Conservation (phyloP, 140 eudicot species). For the Erigeron philadelphicus region DNA sequence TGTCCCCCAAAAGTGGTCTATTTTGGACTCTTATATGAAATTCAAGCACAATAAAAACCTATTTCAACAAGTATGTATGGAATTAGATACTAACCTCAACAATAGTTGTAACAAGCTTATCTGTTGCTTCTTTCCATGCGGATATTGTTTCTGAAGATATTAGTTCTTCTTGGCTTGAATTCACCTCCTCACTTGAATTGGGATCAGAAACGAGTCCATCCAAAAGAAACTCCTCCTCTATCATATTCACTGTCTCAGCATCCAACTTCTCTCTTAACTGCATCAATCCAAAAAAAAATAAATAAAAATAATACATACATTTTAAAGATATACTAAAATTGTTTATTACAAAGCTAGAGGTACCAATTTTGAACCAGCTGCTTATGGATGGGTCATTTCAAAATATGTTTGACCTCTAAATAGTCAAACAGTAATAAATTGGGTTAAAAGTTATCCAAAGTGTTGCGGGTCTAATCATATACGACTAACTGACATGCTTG, state of each 20-base stretch:
- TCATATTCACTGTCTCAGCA: constrained; percentile 51
- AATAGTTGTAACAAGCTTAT: constrained; percentile 43
- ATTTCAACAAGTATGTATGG: background rate
- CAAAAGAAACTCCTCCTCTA: constrained; percentile 49
- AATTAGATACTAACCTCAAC: constrained; percentile 43
- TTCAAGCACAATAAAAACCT: background rate
- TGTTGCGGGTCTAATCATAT: background rate
- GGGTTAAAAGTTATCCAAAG: background rate
- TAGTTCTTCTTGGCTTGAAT: constrained; percentile 42
- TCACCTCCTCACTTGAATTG: constrained; percentile 44
- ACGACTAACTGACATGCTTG: background rate
- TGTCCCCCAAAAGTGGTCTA: background rate
- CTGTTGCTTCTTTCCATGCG: constrained; percentile 45
- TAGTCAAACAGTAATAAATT: background rate
- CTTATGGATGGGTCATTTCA: background rate
- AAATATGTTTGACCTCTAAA: background rate
- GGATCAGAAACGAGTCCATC: constrained; percentile 57
- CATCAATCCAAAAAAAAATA: no score
- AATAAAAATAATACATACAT: background rate
- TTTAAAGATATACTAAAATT: background rate
- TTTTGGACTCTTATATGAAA: background rate
- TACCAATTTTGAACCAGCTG: background rate
- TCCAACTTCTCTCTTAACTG: constrained; percentile 62
- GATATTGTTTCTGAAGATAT: constrained; percentile 41
- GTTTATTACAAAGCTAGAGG: constrained; percentile 37